Percentiles rank a stretch among this genome's conserved stretches.
These are phyloP conservation scores for Populus deltoides DNA, from an alignment of 345 rosid species.

Conservation along the genomic window DNA sequence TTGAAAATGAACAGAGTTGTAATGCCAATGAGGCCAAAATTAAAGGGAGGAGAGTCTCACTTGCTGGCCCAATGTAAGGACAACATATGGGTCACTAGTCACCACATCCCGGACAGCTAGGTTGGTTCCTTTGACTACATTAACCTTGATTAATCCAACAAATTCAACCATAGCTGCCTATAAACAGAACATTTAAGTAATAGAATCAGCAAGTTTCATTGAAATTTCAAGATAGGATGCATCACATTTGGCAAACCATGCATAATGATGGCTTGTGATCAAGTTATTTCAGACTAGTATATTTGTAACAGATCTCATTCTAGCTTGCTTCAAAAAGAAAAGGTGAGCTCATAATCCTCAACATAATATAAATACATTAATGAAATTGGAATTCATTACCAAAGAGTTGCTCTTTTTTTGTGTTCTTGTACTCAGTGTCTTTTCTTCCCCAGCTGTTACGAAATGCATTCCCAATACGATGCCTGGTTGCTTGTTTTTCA, in stretches of 20 bases:
- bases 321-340: neutral
- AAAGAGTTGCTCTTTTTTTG: slow-evolving; percentile 66
- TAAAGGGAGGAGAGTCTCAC: slow-evolving; percentile 40
- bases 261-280: neutral
- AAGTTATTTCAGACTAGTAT: neutral
- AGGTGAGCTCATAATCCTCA: neutral
- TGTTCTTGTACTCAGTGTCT: slow-evolving; percentile 54
- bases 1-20: slow-evolving; percentile 4
- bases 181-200: slow-evolving; percentile 26
- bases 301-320: neutral
- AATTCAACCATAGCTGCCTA: slow-evolving; percentile 98
- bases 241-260: neutral
- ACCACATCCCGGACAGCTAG: slow-evolving; percentile 81
- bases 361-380: neutral
- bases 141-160: slow-evolving; percentile 88
- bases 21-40: neutral
- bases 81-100: slow-evolving; percentile 93
- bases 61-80: slow-evolving; percentile 81
- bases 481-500: slow-evolving; percentile 57
- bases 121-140: slow-evolving; percentile 94
- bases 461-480: slow-evolving; percentile 72
- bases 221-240: neutral
- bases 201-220: slow-evolving; percentile 11
- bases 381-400: slow-evolving; percentile 45
- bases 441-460: slow-evolving; percentile 90